Base-by-base conservation (phyloP, 257 asterid genomes). In the Craterostigma plantagineum region DNA sequence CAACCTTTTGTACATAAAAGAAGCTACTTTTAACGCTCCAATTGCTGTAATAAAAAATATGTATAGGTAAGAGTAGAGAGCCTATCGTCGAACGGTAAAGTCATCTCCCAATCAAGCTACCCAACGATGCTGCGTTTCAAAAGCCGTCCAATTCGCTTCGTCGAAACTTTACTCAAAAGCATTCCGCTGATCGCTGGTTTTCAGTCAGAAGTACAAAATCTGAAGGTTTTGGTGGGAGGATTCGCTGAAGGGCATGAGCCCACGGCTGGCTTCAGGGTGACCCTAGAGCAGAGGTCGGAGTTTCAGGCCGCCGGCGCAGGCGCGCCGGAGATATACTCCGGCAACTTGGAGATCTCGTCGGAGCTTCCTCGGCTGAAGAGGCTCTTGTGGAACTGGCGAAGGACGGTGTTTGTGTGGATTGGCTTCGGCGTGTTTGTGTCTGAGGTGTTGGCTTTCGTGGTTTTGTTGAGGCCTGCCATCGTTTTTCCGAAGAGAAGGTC, bases 21-120 rank as follows among this genome's bases (percentile, higher is more conserved):
- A 23, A n/a, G n/a, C n/a, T n/a, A n/a, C n/a, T n/a, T n/a, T n/a
- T 17, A 11, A 11, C 18, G n/a, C n/a, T n/a, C n/a, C n/a, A n/a
- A 53, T 53, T 18, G n/a, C n/a, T n/a, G n/a, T n/a, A n/a, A n/a
- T n/a, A 23, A n/a, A n/a, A n/a, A n/a, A n/a, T n/a, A n/a, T n/a
- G n/a, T n/a, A 23, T 53, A 86, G 97, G 85, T 81, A 12, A 70
- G 85, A 57, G 76, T 72, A 7, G 95, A 86, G 61, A 71, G 71
- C 67, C 81, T 86, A 35, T 62, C 63, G 40, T 58, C 65, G 49
- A 72, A 70, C 55, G 92, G 90, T 33, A 55, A 53, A 52, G 54
- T 38, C 41, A 76, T 81, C 4, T 54, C 82, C 43, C 71, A 73
- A 41, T 72, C 73, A 11, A 67, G 81, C 46, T 73, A 71, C 11